Conservation (phyloP, 768 basidiomycete genomes). For the Termitomyces sp. region DNA sequence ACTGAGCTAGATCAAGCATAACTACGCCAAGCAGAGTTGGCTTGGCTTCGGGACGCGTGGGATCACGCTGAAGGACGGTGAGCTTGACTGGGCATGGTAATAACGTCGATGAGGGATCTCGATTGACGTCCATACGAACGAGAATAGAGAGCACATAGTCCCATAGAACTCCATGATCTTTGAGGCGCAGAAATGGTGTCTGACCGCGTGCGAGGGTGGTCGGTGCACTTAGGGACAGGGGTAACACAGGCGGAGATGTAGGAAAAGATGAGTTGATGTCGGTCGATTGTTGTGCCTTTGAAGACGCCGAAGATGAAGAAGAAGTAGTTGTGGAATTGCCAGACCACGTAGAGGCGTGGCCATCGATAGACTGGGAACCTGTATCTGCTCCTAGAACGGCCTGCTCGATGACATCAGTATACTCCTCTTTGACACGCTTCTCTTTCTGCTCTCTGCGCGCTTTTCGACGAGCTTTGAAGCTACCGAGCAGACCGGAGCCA, state of each 20-base stretch:
- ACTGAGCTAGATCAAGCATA: constrained; percentile 70
- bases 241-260: constrained; percentile 3
- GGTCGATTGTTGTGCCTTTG: constrained; percentile 5
- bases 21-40: constrained; percentile 53
- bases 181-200: constrained; percentile 53
- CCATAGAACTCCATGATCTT: constrained; percentile 64
- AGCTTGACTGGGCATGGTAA: constrained; percentile 61
- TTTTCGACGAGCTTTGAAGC: constrained; percentile 24
- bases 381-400: background rate
- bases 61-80: constrained; percentile 58
- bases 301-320: constrained; percentile 8
- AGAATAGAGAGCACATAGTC: constrained; percentile 49
- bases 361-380: constrained; percentile 8
- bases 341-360: constrained; percentile 11
- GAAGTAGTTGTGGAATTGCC: constrained; percentile 12
- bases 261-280: constrained; percentile 5
- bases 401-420: background rate
- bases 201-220: constrained; percentile 47
- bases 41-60: constrained; percentile 34
- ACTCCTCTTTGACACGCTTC: background rate
- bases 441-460: constrained; percentile 15
- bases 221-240: constrained; percentile 3
- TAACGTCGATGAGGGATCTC: constrained; percentile 40
- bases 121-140: constrained; percentile 55
- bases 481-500: constrained; percentile 33